Evolutionary conservation across 768 basidiomycete species (phyloP).

Genomic region (Lactarius pseudohatsudake): DNA sequence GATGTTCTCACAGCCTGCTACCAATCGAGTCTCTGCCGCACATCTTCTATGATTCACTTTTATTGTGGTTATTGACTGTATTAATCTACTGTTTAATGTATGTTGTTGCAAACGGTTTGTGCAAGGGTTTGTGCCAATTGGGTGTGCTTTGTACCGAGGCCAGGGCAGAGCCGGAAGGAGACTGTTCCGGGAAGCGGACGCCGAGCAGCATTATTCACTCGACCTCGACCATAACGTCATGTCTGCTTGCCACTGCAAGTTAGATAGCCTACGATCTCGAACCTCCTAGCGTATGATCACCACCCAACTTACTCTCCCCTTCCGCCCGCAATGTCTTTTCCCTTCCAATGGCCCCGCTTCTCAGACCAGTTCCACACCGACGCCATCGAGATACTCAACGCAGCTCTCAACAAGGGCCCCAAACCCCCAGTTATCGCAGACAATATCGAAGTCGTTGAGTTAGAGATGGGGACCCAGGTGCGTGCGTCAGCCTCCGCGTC

Average conservation of each 20-base stretch:
- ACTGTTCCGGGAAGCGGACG: neutral
- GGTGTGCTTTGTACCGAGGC: neutral
- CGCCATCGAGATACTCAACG: constrained; percentile 95
- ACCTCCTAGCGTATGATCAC: constrained; percentile 2
- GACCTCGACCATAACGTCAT: constrained; percentile 6
- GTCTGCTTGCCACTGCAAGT: neutral
- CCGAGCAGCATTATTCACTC: neutral
- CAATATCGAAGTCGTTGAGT: constrained; percentile 94
- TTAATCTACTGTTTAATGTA: neutral
- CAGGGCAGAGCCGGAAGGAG: neutral
- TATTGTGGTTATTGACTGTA: neutral
- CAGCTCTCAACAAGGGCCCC: constrained; percentile 94
- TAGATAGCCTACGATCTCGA: constrained; percentile 1
- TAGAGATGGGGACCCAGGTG: constrained; percentile 99
- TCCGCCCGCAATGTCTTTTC: constrained; percentile 66
- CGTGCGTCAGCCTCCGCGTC: constrained; percentile 28
- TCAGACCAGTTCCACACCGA: constrained; percentile 95
- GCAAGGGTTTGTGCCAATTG: no score
- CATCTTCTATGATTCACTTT: neutral
- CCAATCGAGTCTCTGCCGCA: neutral
- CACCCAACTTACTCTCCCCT: neutral
- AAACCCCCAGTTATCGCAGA: constrained; percentile 98
- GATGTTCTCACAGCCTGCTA: neutral
- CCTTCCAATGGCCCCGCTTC: constrained; percentile 96
- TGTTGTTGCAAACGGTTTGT: neutral